Conservation (phyloP, 345 rosid species). For the Arabidopsis arenosa region DNA sequence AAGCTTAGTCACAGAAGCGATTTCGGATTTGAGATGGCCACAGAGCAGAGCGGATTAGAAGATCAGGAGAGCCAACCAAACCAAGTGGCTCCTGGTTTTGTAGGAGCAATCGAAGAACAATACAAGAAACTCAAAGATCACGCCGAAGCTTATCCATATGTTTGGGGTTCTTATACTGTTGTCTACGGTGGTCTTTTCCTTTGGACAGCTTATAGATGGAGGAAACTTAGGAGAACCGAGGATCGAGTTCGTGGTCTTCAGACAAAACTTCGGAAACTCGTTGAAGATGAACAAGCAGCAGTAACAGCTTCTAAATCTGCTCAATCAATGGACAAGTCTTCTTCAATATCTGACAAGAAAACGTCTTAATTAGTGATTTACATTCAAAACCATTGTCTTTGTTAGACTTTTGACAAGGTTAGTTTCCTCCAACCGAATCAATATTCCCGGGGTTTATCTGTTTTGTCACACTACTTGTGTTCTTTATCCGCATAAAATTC, state of each 20-base stretch:
- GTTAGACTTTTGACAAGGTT: conserved; percentile 10
- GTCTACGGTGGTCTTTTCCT: conserved; percentile 85
- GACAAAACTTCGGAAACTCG: conserved; percentile 62
- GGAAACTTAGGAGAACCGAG: conserved; percentile 87
- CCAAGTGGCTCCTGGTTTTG: conserved; percentile 47
- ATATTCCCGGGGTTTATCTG: conserved; percentile 3
- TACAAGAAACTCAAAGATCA: conserved; percentile 73
- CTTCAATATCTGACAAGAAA: conserved; percentile 44
- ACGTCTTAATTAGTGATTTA: conserved; percentile 8
- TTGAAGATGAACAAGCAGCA: conserved; percentile 59
- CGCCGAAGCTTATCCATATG: conserved; percentile 83
- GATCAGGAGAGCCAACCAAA: conserved; percentile 40
- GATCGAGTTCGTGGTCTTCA: conserved; percentile 86
- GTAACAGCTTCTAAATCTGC: conserved; percentile 43
- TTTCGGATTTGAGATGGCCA: conserved; percentile 41
- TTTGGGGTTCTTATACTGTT: conserved; percentile 86
- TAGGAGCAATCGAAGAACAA: conserved; percentile 52
- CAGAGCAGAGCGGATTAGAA: conserved; percentile 47
- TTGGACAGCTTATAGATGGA: conserved; percentile 79
- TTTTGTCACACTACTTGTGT: conserved; percentile 25
- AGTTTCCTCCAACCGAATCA: conserved; percentile 24
- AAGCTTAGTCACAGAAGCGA: conserved; percentile 23
- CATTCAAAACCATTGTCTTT: conserved; percentile 17
- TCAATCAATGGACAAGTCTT: conserved; percentile 47
- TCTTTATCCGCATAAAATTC: conserved; percentile 14